phyloP scores from a whole-genome alignment of 1,139 yeast genomes.

The Magnusiomyces suaveolens region DNA sequence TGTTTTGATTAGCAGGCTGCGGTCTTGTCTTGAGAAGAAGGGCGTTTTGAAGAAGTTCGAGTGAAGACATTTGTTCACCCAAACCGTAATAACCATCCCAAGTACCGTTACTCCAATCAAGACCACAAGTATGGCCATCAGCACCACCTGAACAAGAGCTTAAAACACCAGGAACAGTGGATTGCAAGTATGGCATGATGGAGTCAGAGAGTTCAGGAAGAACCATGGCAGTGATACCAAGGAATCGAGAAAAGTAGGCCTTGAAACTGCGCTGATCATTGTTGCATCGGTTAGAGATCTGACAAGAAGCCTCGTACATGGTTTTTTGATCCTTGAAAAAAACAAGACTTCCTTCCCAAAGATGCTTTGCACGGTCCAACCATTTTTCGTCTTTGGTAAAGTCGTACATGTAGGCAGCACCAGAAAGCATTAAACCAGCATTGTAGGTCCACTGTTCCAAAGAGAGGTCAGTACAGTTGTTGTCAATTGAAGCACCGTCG shows the following conservation, averaged over 20 bases:
- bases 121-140: slow-evolving; percentile 86
- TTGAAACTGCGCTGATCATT: slow-evolving; percentile 87
- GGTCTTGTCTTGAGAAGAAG: slow-evolving; percentile 1
- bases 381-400: slow-evolving; percentile 61
- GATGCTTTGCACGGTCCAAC: slow-evolving; percentile 41
- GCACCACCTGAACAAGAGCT: slow-evolving; percentile 73
- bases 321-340: slow-evolving; percentile 53
- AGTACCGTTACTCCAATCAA: slow-evolving; percentile 56
- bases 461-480: slow-evolving; percentile 54
- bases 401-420: slow-evolving; percentile 74
- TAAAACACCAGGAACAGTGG: slow-evolving; percentile 75
- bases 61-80: slow-evolving; percentile 87
- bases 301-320: slow-evolving; percentile 79
- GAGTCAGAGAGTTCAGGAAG: slow-evolving; percentile 52
- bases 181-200: slow-evolving; percentile 44
- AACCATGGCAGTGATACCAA: slow-evolving; percentile 64
- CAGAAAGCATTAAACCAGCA: slow-evolving; percentile 69
- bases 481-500: slow-evolving; percentile 66
- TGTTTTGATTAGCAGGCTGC: not conserved
- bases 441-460: slow-evolving; percentile 77
- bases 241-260: slow-evolving; percentile 66
- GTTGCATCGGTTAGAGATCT: slow-evolving; percentile 51
- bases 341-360: slow-evolving; percentile 39
- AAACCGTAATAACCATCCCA: slow-evolving; percentile 79
- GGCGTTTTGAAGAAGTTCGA: slow-evolving; percentile 57